Evolutionary conservation across 768 basidiomycete genomes (phyloP).

Genomic region (Leccinum aurantiacum): DNA sequence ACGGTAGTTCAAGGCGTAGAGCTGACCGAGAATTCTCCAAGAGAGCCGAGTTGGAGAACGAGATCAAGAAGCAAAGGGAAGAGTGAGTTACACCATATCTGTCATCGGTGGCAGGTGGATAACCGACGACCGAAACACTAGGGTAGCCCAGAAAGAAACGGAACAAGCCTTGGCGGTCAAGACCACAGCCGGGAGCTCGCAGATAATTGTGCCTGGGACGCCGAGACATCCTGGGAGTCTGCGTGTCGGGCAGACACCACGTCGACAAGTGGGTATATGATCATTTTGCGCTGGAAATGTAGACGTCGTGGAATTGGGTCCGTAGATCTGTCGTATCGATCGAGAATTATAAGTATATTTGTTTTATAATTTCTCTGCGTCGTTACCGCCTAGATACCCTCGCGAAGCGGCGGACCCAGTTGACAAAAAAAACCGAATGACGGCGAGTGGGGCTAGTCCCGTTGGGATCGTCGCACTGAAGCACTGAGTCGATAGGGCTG

Average conservation of each 20-base stretch:
- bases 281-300: conserved; percentile 42
- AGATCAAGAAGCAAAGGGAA: conserved; percentile 84
- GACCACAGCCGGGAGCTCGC: conserved; percentile 53
- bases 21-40: conserved; percentile 91
- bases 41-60: conserved; percentile 86
- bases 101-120: conserved; percentile 1
- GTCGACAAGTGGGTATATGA: conserved; percentile 68
- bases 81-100: conserved; percentile 39
- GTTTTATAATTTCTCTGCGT: conserved; percentile 8
- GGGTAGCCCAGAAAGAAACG: conserved; percentile 59
- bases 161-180: conserved; percentile 61
- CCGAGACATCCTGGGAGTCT: conserved; percentile 64
- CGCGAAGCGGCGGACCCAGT: background rate
- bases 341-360: background rate
- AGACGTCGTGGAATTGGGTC: background rate
- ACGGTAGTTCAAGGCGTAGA: conserved; percentile 69
- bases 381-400: conserved; percentile 12
- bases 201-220: conserved; percentile 79
- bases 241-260: conserved; percentile 73
- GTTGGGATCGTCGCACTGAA: conserved; percentile 1
- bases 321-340: background rate
- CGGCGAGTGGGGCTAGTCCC: background rate
- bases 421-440: background rate
- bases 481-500: conserved; percentile 3
- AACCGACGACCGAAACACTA: conserved; percentile 28